Conservation (phyloP, 2,329 filamentous ascomycete species). For the Trichoderma semiorbis region DNA sequence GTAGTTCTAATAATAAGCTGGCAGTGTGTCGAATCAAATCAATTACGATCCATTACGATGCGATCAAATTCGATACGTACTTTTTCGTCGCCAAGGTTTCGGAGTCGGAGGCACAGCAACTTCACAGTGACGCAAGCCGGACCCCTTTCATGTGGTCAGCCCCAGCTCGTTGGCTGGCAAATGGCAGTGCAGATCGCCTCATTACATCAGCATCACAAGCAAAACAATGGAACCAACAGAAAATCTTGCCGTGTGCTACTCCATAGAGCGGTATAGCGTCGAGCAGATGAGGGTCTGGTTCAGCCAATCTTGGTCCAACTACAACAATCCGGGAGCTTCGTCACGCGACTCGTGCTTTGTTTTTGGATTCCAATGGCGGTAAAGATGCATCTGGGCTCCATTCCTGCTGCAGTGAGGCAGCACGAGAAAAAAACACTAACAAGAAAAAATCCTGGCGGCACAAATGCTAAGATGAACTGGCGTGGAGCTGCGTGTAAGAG, state of each 20-base stretch:
- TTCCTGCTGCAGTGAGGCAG: not conserved
- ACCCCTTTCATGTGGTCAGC: not conserved
- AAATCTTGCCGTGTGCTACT: not conserved
- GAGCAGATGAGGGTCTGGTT: not conserved
- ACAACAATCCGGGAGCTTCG: not conserved
- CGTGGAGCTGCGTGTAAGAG: constrained; percentile 10
- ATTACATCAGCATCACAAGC: constrained; percentile 16
- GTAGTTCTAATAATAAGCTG: not conserved
- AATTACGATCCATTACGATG: not conserved
- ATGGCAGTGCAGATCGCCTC: not conserved
- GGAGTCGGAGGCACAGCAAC: not conserved
- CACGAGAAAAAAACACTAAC: not conserved
- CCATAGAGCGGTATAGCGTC: not conserved
- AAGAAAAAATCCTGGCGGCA: not conserved
- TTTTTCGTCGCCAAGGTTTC: not conserved
- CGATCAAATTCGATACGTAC: not conserved
- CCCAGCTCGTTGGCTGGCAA: not conserved
- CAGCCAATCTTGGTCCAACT: not conserved
- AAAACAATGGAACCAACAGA: not conserved
- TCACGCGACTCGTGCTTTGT: constrained; percentile 14
- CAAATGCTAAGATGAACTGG: not conserved
- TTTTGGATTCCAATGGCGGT: not conserved
- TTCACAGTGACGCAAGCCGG: constrained; percentile 16
- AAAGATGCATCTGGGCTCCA: constrained; percentile 3
- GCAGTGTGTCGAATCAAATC: not conserved